A percentile compares a stretch with the other conserved stretches of the same genome.
Evolutionary conservation across 768 basidiomycete genomes (phyloP).

Genomic region (Scleroderma citrinum): DNA sequence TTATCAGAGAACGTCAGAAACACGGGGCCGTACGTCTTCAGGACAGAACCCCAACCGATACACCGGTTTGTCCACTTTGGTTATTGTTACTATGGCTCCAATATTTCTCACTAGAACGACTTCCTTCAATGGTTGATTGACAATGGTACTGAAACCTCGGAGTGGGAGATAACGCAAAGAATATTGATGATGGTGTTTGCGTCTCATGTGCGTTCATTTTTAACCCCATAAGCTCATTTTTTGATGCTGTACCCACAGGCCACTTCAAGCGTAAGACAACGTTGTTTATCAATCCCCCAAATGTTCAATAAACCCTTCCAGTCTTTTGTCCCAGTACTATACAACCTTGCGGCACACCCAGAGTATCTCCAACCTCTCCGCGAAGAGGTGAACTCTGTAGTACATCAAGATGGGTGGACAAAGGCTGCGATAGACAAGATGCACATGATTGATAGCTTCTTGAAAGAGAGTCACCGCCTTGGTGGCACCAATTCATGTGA

Average conservation of each 20-base stretch:
- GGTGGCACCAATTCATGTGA: conserved; percentile 19
- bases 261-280: neutral
- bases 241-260: neutral
- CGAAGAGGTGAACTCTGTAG: conserved; percentile 29
- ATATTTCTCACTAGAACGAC: conserved; percentile 22
- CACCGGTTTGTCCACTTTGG: neutral
- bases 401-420: conserved; percentile 19
- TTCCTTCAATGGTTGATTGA: conserved; percentile 31
- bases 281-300: no score
- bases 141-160: conserved; percentile 10
- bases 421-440: conserved; percentile 19
- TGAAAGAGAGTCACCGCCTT: conserved; percentile 29
- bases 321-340: neutral
- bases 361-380: conserved; percentile 21
- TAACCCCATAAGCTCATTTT: neutral
- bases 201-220: conserved; percentile 15
- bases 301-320: no score
- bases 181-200: conserved; percentile 13
- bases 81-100: neutral
- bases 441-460: conserved; percentile 34
- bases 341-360: neutral
- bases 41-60: neutral
- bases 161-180: conserved; percentile 15
- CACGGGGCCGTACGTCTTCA: neutral
- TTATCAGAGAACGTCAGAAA: conserved; percentile 23